Percentiles rank a stretch among this genome's conserved stretches.
Evolutionary conservation across 208 protist species (phyloP).

Genomic region (Kentomonas sorsogonicus): DNA sequence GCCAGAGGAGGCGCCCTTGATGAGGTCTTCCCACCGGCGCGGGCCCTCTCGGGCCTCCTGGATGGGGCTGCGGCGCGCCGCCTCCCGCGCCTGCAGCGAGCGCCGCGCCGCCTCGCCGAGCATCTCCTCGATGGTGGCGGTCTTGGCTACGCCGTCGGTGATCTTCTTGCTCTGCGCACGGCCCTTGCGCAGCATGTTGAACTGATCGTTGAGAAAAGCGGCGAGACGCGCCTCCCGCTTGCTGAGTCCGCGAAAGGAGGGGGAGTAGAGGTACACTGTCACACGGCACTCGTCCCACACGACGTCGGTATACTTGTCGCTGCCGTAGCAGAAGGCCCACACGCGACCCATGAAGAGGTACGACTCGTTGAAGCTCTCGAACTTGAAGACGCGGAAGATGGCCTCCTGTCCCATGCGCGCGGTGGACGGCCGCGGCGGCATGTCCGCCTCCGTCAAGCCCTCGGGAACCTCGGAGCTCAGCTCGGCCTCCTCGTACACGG

Average conservation of each 20-base stretch:
- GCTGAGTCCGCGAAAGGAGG: slow-evolving; percentile 72
- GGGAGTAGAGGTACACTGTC: slow-evolving; percentile 80
- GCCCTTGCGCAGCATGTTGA: slow-evolving; percentile 80
- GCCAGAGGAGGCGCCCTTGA: too few relatives aligned
- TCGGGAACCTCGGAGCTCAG: neutral
- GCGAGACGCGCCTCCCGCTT: slow-evolving; percentile 75
- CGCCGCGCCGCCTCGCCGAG: slow-evolving; percentile 30
- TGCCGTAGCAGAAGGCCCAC: slow-evolving; percentile 82
- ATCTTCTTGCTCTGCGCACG: slow-evolving; percentile 47
- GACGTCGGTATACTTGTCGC: slow-evolving; percentile 75
- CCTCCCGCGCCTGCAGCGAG: slow-evolving; percentile 29
- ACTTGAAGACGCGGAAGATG: slow-evolving; percentile 65
- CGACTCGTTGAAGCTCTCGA: slow-evolving; percentile 50
- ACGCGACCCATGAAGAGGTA: slow-evolving; percentile 81
- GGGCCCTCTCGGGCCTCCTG: slow-evolving; percentile 29
- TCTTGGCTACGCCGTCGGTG: slow-evolving; percentile 21
- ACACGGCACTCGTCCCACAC: slow-evolving; percentile 49
- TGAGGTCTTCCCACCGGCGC: slow-evolving; percentile 28
- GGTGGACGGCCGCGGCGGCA: slow-evolving; percentile 17
- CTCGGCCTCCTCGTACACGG: slow-evolving; percentile 27
- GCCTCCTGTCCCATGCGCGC: slow-evolving; percentile 52
- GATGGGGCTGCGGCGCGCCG: slow-evolving; percentile 32
- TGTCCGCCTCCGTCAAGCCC: slow-evolving; percentile 3
- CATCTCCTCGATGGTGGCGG: slow-evolving; percentile 37
- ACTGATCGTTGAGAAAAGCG: slow-evolving; percentile 83